These are phyloP conservation scores for Mycena filopes DNA, from an alignment of 768 basidiomycete genomes.

Conservation along the genomic window DNA sequence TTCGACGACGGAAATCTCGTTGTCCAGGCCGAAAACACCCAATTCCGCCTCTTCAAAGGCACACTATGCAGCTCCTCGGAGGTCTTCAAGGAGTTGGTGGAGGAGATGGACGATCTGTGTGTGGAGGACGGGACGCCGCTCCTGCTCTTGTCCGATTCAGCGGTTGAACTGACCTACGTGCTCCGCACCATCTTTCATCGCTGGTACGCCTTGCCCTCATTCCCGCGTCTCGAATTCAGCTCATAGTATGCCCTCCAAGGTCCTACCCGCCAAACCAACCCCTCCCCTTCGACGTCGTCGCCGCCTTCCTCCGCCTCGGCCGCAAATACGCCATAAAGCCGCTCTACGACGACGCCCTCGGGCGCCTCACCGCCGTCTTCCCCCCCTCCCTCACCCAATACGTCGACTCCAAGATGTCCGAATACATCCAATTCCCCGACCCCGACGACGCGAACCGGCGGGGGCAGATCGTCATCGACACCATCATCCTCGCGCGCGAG, in stretches of 20 bases:
- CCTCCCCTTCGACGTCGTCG: background rate
- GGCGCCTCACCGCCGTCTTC: background rate
- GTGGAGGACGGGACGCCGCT: background rate
- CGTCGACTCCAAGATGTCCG: background rate
- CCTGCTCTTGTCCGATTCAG: background rate
- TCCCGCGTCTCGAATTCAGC: too few relatives aligned
- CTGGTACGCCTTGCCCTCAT: background rate
- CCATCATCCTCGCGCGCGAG: conserved; percentile 4
- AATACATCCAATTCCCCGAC: background rate
- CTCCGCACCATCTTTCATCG: background rate
- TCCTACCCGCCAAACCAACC: conserved; percentile 9
- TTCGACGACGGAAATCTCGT: conserved; percentile 17
- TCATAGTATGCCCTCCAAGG: background rate
- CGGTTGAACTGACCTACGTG: background rate
- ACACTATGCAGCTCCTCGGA: too few relatives aligned
- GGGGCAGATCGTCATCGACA: background rate
- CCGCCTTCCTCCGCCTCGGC: conserved; percentile 3
- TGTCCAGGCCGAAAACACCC: background rate
- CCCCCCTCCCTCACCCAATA: background rate
- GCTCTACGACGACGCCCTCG: conserved; percentile 2
- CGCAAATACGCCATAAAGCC: background rate
- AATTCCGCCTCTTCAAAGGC: too few relatives aligned
- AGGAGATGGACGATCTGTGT: too few relatives aligned
- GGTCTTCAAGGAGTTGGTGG: too few relatives aligned
- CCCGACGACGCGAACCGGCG: background rate